Evolutionary conservation across 306 rosid genomes (phyloP).

Genomic region (Quercus berberidifolia): DNA sequence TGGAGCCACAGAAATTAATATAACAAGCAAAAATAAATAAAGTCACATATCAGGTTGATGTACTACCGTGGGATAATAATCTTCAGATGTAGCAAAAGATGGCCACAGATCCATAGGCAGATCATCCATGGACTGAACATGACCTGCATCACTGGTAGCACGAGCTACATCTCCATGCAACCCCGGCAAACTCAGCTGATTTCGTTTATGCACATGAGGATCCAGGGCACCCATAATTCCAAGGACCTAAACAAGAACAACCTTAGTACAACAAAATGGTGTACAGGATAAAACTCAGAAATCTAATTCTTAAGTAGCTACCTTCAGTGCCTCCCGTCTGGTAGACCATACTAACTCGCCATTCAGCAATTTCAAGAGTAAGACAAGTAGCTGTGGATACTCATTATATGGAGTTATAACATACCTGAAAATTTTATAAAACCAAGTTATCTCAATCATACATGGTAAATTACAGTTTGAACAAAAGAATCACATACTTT

Average conservation of each 20-base stretch:
- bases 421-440: slow-evolving; percentile 49
- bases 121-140: slow-evolving; percentile 87
- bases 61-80: slow-evolving; percentile 84
- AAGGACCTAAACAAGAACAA: slow-evolving; percentile 62
- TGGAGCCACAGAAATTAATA: slow-evolving; percentile 24
- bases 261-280: neutral
- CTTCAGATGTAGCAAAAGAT: slow-evolving; percentile 93
- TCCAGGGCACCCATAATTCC: slow-evolving; percentile 99
- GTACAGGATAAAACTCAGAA: slow-evolving; percentile 13
- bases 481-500: slow-evolving; percentile 12
- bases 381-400: slow-evolving; percentile 80
- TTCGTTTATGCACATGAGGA: slow-evolving; percentile 88
- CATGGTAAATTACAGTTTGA: slow-evolving; percentile 14
- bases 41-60: slow-evolving; percentile 15
- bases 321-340: slow-evolving; percentile 96
- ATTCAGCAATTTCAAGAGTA: slow-evolving; percentile 84
- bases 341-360: slow-evolving; percentile 99
- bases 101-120: slow-evolving; percentile 88
- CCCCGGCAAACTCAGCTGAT: slow-evolving; percentile 78
- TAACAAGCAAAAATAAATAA: slow-evolving; percentile 2
- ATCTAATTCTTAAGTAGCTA: slow-evolving; percentile 27
- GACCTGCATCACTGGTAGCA: slow-evolving; percentile 84
- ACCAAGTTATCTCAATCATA: neutral
- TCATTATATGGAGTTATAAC: slow-evolving; percentile 96
- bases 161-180: slow-evolving; percentile 78